Percentiles rank a stretch among this genome's conserved stretches.
phyloP scores from a whole-genome alignment of 371 early-diverging fungal genomes.

The Circinella minor region DNA sequence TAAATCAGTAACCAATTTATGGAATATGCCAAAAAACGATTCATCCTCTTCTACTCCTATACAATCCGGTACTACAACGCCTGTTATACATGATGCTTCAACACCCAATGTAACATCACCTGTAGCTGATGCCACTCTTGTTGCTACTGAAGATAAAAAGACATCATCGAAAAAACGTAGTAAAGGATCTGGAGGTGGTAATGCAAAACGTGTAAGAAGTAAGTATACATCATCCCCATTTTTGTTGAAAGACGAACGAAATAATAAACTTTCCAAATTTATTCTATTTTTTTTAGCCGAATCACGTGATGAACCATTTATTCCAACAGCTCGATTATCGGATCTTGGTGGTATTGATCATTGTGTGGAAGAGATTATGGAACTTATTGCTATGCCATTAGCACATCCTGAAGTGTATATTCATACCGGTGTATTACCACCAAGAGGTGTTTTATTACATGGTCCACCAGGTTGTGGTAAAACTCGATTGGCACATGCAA shows the following conservation, averaged over 20 bases:
- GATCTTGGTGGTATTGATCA: conserved; percentile 93
- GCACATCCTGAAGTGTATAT: conserved; percentile 96
- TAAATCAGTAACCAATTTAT: conserved; percentile 70
- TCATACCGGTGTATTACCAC: conserved; percentile 96
- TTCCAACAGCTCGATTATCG: conserved; percentile 72
- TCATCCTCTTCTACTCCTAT: conserved; percentile 23
- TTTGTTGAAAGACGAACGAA: not conserved
- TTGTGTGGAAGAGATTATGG: conserved; percentile 91
- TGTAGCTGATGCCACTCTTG: conserved; percentile 3
- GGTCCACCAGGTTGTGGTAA: conserved; percentile 99
- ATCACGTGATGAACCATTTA: conserved; percentile 44
- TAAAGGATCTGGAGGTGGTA: conserved; percentile 31
- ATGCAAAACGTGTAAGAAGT: conserved; percentile 38
- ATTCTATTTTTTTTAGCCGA: conserved; percentile 27
- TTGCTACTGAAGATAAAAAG: conserved; percentile 10
- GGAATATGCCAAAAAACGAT: conserved; percentile 54
- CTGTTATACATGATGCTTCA: conserved; percentile 6
- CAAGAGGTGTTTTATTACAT: conserved; percentile 90
- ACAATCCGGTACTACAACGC: conserved; percentile 20
- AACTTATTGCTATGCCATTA: conserved; percentile 96
- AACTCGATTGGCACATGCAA: conserved; percentile 97
- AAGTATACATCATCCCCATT: conserved; percentile 2
- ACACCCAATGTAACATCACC: conserved; percentile 7
- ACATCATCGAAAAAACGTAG: conserved; percentile 21
- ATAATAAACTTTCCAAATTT: not conserved